phyloP scores from a whole-genome alignment of 2,329 filamentous ascomycete genomes.

The Elsinoe fawcettii region DNA sequence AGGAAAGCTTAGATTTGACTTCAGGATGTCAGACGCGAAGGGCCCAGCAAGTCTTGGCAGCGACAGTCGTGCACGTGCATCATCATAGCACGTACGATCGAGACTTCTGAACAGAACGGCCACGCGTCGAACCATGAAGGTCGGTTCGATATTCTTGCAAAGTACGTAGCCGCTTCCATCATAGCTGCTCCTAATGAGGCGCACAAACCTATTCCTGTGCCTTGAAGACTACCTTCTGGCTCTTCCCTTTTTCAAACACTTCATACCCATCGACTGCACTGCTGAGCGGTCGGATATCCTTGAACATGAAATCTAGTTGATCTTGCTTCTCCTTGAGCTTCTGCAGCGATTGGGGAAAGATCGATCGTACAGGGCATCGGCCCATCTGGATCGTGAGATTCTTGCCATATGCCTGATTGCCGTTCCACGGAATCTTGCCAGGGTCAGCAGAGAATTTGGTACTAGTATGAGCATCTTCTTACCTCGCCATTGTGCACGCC shows the following conservation, averaged over 20 bases:
- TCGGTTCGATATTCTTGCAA: too few relatives aligned
- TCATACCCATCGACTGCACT: constrained; percentile 46
- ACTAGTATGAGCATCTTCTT: background rate
- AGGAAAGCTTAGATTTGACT: too few relatives aligned
- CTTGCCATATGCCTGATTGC: constrained; percentile 43
- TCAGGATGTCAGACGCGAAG: too few relatives aligned
- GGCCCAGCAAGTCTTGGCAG: too few relatives aligned
- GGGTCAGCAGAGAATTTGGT: background rate
- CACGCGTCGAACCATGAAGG: too few relatives aligned
- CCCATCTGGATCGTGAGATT: constrained; percentile 45
- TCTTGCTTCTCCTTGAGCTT: constrained; percentile 42
- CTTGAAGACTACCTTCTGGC: constrained; percentile 44
- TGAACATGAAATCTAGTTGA: constrained; percentile 46
- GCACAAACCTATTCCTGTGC: constrained; percentile 3
- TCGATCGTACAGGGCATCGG: constrained; percentile 43
- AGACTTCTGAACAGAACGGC: too few relatives aligned
- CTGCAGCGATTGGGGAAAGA: constrained; percentile 41
- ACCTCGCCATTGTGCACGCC: constrained; percentile 42
- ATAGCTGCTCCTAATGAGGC: too few relatives aligned
- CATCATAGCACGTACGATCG: too few relatives aligned
- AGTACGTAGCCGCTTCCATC: too few relatives aligned
- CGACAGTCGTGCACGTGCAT: too few relatives aligned
- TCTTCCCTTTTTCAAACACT: constrained; percentile 47
- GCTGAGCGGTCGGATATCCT: constrained; percentile 45
- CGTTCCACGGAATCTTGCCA: constrained; percentile 38